Conservation (phyloP, 2,329 filamentous ascomycete species). For the Tolypocladium guangdongense region DNA sequence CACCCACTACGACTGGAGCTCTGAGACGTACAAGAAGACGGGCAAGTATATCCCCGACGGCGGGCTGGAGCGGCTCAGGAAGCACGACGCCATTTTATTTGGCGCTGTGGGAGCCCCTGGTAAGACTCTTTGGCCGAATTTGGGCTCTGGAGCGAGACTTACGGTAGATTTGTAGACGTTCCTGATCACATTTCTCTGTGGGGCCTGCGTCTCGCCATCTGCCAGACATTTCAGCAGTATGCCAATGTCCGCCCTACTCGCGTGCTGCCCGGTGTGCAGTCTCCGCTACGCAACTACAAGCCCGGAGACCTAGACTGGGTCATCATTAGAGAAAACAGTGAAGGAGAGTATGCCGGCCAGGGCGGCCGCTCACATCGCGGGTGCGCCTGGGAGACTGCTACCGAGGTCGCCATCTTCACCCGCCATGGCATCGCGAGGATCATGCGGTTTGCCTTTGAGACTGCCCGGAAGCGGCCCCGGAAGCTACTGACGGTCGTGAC, state of each 20-base stretch:
- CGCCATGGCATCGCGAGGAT: slow-evolving; percentile 49
- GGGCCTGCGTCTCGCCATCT: slow-evolving; percentile 55
- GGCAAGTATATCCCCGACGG: slow-evolving; percentile 45
- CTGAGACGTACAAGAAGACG: slow-evolving; percentile 52
- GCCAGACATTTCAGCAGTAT: slow-evolving; percentile 57
- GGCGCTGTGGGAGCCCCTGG: slow-evolving; percentile 49
- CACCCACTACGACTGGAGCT: slow-evolving; percentile 55
- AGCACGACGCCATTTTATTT: slow-evolving; percentile 57
- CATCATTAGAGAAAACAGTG: slow-evolving; percentile 56
- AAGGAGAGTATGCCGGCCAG: slow-evolving; percentile 57
- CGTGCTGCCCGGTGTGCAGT: slow-evolving; percentile 47
- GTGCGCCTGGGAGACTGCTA: slow-evolving; percentile 47
- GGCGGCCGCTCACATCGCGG: slow-evolving; percentile 51
- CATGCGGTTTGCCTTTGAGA: slow-evolving; percentile 54
- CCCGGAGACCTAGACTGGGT: slow-evolving; percentile 55
- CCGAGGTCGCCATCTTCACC: slow-evolving; percentile 54
- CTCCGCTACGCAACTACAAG: slow-evolving; percentile 40
- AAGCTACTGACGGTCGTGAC: slow-evolving; percentile 55
- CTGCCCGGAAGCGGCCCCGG: slow-evolving; percentile 43
- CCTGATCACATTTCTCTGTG: slow-evolving; percentile 59
- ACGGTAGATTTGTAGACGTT: slow-evolving; percentile 23
- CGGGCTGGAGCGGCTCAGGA: slow-evolving; percentile 46
- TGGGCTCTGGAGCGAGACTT: background rate
- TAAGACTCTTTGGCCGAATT: background rate
- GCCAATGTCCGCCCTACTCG: slow-evolving; percentile 56